Conservation (phyloP, 371 early-diverging fungal species). For the Apophysomyces elegans region DNA sequence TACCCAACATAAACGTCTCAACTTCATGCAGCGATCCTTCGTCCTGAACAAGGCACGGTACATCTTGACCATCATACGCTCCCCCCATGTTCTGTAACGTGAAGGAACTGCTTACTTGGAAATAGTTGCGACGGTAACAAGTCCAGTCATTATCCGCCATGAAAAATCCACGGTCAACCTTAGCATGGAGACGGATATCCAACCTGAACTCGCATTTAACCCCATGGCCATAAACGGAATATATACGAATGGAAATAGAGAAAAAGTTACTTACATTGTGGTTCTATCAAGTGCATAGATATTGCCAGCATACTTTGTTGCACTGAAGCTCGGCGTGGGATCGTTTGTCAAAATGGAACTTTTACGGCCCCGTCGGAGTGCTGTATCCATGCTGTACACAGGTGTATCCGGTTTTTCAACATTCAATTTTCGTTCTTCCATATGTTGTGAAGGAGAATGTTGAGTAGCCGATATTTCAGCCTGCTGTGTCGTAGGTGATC, state of each 20-base stretch:
- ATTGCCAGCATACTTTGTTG: conserved; percentile 29
- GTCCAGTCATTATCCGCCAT: conserved; percentile 85
- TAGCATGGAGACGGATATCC: conserved; percentile 58
- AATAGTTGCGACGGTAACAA: conserved; percentile 92
- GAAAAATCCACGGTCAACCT: conserved; percentile 82
- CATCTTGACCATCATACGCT: conserved; percentile 50
- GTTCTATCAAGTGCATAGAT: conserved; percentile 19
- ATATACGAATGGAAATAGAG: background rate
- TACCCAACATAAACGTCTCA: conserved; percentile 68
- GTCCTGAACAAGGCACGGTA: conserved; percentile 59
- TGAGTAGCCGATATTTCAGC: background rate
- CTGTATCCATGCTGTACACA: conserved; percentile 14
- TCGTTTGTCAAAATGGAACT: conserved; percentile 13
- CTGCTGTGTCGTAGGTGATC: conserved; percentile 13
- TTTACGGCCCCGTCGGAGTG: conserved; percentile 2
- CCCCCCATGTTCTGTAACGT: conserved; percentile 52
- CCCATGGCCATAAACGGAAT: conserved; percentile 3
- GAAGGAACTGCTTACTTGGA: conserved; percentile 81
- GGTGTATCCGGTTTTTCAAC: conserved; percentile 1
- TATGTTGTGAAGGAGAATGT: conserved; percentile 5
- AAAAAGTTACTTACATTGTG: conserved; percentile 19
- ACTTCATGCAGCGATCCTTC: conserved; percentile 37
- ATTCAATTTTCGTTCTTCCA: conserved; percentile 8
- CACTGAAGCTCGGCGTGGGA: conserved; percentile 24
- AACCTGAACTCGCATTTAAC: conserved; percentile 20